phyloP scores from a whole-genome alignment of 768 basidiomycete genomes.

The Gloeophyllum trabeum region DNA sequence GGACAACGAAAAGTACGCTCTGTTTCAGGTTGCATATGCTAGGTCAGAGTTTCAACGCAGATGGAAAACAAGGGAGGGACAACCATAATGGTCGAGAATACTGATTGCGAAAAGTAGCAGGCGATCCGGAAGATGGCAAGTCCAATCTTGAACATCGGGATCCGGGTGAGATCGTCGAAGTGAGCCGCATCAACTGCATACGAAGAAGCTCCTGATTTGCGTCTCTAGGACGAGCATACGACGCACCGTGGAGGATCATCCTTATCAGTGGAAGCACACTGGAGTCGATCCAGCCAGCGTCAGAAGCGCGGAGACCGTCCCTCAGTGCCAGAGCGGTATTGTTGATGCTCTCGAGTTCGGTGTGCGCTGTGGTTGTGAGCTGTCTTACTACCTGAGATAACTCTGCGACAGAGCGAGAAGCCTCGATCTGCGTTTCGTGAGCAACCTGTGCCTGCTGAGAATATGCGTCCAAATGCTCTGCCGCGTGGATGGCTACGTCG shows the following conservation, averaged over 20 bases:
- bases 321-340: conserved; percentile 26
- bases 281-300: conserved; percentile 7
- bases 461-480: conserved; percentile 20
- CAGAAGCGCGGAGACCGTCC: conserved; percentile 5
- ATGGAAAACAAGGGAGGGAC: conserved; percentile 9
- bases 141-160: too few relatives aligned
- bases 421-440: conserved; percentile 24
- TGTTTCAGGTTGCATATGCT: too few relatives aligned
- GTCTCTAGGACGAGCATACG: background rate
- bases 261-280: conserved; percentile 7
- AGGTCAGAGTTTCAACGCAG: too few relatives aligned
- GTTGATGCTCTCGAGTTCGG: conserved; percentile 36
- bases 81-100: conserved; percentile 31
- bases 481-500: conserved; percentile 7
- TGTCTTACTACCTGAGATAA: conserved; percentile 25
- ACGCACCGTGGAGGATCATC: conserved; percentile 11
- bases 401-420: conserved; percentile 20
- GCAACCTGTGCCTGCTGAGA: conserved; percentile 19
- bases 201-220: conserved; percentile 1
- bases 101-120: conserved; percentile 16
- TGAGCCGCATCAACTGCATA: conserved; percentile 18
- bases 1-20: conserved; percentile 25
- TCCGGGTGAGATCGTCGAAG: conserved; percentile 14
- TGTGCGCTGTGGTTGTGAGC: conserved; percentile 26
- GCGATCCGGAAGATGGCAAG: conserved; percentile 17